Evolutionary conservation across 202 grass and related monocot species (phyloP), one percentile per base, ranked within the genome.

Genomic region (Brachypodium distachyon): DNA sequence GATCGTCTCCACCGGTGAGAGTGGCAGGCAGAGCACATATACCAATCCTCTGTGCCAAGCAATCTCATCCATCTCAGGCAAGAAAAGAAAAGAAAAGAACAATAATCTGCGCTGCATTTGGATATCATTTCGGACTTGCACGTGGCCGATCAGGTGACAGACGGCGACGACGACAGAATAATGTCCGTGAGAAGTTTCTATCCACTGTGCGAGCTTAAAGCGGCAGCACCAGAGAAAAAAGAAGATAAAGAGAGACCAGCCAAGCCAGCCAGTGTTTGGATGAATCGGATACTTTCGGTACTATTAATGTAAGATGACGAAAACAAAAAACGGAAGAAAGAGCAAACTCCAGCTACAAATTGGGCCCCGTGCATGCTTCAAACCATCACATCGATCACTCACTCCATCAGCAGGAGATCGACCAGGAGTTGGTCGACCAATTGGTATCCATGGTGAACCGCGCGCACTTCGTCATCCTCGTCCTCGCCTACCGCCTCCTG

Each of bases 281-380:
- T 92, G 94, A 90, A 92, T 90, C 84, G 64, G 89, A 94, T 92
- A 90, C 94, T 76, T 34, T 23, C n/a, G n/a, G n/a, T n/a, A n/a
- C n/a, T n/a, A n/a, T n/a, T n/a, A n/a, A n/a, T n/a, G n/a, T n/a
- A n/a, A n/a, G n/a, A n/a, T 52, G 42, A 50, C 27, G 40, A 67
- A 67, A 44, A 38, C 13, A 46, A 67, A 43, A 63, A 78, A 63
- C 73, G 63, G 52, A 89, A 54, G 22, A 22, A 9, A 61, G 36
- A 46, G 33, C 21, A 12, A 37, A 51, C 48, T 78, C 49, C 84
- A 66, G 42, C 86, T 97, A 94, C 82, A 97, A 94, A 92, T 81
- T 50, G 72, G 62, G 58, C 26, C 54, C 52, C 29, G 7, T 0
- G 67, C 52, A 59, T 67, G 73, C 55, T 26, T 17, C 50, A 42